Percentiles rank a stretch among this genome's conserved stretches.
phyloP scores from a whole-genome alignment of 306 rosid species.

The barrel medic (Medicago truncatula) region DNA sequence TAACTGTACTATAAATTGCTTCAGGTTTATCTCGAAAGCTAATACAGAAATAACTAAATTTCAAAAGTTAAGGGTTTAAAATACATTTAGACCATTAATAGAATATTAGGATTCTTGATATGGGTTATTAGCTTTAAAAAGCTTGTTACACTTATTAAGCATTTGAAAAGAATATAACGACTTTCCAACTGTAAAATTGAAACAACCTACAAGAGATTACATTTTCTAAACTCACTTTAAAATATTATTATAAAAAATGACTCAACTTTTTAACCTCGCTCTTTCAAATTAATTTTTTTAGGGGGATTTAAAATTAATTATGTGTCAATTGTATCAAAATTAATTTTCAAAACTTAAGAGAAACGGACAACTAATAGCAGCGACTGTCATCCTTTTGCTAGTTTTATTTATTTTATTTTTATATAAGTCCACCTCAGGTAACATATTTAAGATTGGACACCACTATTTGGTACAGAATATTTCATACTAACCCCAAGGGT shows the following conservation, averaged over 20 bases:
- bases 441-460: not conserved
- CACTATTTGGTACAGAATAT: not conserved
- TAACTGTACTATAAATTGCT: not conserved
- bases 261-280: not conserved
- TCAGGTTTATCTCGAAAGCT: conserved; percentile 4
- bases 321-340: not conserved
- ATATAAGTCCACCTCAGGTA: not conserved
- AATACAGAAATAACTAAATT: not conserved
- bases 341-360: not conserved
- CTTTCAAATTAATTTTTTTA: not conserved
- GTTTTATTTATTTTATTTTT: no score
- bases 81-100: not conserved
- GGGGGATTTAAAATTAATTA: not conserved
- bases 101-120: not conserved
- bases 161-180: not conserved
- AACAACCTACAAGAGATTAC: not conserved
- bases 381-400: no score
- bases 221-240: not conserved
- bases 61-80: not conserved
- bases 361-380: not conserved
- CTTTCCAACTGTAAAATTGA: not conserved
- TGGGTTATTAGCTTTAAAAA: not conserved
- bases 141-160: not conserved
- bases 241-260: not conserved
- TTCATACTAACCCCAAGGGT: no score